Evolutionary conservation across 495 filamentous ascomycete genomes (phyloP).

Genomic region (Glonium stellatum): DNA sequence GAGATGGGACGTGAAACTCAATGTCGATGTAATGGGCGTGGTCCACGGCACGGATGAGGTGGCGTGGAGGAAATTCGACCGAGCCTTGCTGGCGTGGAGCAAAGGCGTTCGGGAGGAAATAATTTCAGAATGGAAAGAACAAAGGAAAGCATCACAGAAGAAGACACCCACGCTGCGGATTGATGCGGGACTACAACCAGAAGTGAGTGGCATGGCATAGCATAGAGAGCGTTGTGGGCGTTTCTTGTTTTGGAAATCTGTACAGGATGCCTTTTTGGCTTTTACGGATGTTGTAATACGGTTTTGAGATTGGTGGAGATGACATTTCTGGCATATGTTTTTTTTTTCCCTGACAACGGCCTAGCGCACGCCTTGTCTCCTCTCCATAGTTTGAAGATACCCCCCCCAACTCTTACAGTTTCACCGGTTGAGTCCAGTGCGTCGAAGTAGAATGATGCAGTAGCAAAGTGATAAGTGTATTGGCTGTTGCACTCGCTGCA

Average conservation of each 20-base stretch:
- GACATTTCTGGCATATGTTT: neutral
- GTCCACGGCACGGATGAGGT: slow-evolving; percentile 59
- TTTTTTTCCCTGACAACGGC: neutral
- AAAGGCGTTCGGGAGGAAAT: slow-evolving; percentile 70
- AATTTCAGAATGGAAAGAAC: slow-evolving; percentile 50
- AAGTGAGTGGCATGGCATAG: neutral
- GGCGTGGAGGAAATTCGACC: slow-evolving; percentile 75
- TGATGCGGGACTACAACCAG: neutral
- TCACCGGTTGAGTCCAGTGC: neutral
- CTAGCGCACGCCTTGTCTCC: neutral
- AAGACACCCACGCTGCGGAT: slow-evolving; percentile 27
- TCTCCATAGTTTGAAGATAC: slow-evolving; percentile 5
- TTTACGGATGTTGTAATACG: too few relatives aligned
- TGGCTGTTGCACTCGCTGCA: neutral
- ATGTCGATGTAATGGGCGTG: slow-evolving; percentile 79
- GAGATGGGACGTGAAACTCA: slow-evolving; percentile 82
- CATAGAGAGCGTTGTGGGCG: neutral
- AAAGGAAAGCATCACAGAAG: slow-evolving; percentile 23
- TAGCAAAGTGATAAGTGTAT: neutral
- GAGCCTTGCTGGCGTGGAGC: slow-evolving; percentile 73
- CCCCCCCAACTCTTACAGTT: neutral
- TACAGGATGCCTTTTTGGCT: slow-evolving; percentile 10
- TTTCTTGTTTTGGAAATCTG: slow-evolving; percentile 4
- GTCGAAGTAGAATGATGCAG: neutral
- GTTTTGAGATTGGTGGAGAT: neutral